phyloP scores from a whole-genome alignment of 352 stramenopile genomes.

The Aphanomyces cochlioides region DNA sequence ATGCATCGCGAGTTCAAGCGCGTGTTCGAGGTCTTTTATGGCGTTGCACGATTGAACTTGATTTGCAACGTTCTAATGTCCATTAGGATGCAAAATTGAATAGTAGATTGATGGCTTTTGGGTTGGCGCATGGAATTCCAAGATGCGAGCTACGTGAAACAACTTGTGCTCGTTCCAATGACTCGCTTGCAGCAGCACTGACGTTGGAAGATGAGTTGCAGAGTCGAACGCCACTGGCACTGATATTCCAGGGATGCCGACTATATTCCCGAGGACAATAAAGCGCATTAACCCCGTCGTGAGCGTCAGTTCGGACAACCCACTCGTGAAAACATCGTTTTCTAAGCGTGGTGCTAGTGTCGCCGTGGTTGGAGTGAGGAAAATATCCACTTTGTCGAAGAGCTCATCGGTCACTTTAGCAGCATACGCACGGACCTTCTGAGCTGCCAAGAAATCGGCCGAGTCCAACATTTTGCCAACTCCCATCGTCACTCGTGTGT shows the following conservation, averaged over 20 bases:
- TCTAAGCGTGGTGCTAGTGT: slow-evolving; percentile 71
- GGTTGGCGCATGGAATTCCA: slow-evolving; percentile 5
- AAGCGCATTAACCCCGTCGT: slow-evolving; percentile 62
- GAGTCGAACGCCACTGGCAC: slow-evolving; percentile 70
- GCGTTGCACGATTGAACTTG: no score
- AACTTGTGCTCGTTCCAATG: slow-evolving; percentile 75
- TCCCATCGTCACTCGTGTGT: slow-evolving; percentile 67
- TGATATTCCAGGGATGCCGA: slow-evolving; percentile 72
- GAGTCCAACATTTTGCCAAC: slow-evolving; percentile 63
- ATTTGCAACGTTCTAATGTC: no score
- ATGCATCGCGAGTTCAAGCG: no score
- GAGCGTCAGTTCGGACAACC: slow-evolving; percentile 48
- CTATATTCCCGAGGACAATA: slow-evolving; percentile 83
- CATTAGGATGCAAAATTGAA: background rate
- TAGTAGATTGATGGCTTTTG: slow-evolving; percentile 13
- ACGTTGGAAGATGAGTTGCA: slow-evolving; percentile 54
- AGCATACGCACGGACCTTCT: slow-evolving; percentile 77
- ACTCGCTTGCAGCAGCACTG: slow-evolving; percentile 65
- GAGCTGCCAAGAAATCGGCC: slow-evolving; percentile 79
- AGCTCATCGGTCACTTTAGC: slow-evolving; percentile 63
- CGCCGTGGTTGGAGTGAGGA: slow-evolving; percentile 75
- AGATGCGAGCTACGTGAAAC: slow-evolving; percentile 54
- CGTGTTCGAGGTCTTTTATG: no score
- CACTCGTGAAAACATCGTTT: slow-evolving; percentile 39
- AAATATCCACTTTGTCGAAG: slow-evolving; percentile 81